A percentile compares a stretch with the other conserved stretches of the same genome.
These are phyloP conservation scores for Tulasnella calospora DNA, from an alignment of 768 basidiomycete species.

Conservation along the genomic window DNA sequence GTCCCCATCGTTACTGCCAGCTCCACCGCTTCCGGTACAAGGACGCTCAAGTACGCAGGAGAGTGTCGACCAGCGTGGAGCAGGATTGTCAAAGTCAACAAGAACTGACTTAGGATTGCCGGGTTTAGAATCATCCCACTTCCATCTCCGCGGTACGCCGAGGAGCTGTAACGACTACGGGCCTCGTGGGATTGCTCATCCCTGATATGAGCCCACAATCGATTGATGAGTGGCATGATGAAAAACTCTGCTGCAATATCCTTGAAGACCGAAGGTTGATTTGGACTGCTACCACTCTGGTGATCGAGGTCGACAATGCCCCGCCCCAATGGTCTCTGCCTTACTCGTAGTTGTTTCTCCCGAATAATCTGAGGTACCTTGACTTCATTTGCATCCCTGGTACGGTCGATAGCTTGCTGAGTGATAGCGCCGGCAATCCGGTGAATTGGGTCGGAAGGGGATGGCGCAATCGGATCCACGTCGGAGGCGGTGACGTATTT, in stretches of 20 bases:
- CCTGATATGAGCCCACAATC: constrained; percentile 92
- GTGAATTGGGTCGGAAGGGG: constrained; percentile 43
- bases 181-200: constrained; percentile 76
- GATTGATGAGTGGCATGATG: constrained; percentile 81
- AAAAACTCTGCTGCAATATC: constrained; percentile 82
- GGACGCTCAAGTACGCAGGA: constrained; percentile 69
- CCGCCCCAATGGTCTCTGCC: constrained; percentile 26
- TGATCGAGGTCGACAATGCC: background rate
- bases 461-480: constrained; percentile 31
- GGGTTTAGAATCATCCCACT: constrained; percentile 79
- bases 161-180: constrained; percentile 45
- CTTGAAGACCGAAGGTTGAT: constrained; percentile 37
- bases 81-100: constrained; percentile 71
- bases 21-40: constrained; percentile 79
- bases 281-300: background rate
- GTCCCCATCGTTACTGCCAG: constrained; percentile 76
- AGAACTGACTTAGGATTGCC: constrained; percentile 65
- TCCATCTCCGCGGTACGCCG: constrained; percentile 60
- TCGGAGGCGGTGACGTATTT: constrained; percentile 53
- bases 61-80: constrained; percentile 79
- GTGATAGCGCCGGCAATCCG: constrained; percentile 61
- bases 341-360: constrained; percentile 68
- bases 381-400: constrained; percentile 50
- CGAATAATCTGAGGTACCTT: constrained; percentile 60
- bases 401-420: constrained; percentile 56